These are phyloP conservation scores for Cucumis melo DNA, from an alignment of 306 rosid species.

Conservation along the genomic window DNA sequence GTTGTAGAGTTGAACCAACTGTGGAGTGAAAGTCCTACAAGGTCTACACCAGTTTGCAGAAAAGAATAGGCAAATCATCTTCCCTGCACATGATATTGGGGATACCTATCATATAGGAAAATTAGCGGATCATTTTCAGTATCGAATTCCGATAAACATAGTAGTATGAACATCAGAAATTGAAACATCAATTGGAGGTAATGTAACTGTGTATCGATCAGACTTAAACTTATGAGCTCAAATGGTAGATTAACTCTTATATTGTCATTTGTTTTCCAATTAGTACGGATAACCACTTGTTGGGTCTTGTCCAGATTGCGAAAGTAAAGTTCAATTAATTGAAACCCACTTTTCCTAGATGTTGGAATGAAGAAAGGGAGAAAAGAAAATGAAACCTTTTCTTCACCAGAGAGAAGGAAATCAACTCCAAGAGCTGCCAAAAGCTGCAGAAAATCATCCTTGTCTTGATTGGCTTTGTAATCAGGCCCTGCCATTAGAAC, in stretches of 20 bases:
- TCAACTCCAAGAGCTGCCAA: conserved; percentile 62
- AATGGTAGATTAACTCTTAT: not conserved
- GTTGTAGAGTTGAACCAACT: conserved; percentile 44
- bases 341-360: not conserved
- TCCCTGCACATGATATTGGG: conserved; percentile 49
- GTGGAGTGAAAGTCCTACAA: conserved; percentile 66
- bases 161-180: not conserved
- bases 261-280: not conserved
- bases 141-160: not conserved
- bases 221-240: not conserved
- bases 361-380: not conserved
- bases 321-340: not conserved
- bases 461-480: conserved; percentile 20
- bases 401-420: conserved; percentile 55
- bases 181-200: not conserved
- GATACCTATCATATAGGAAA: conserved; percentile 41
- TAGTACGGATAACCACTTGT: not conserved
- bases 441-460: conserved; percentile 26
- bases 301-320: not conserved
- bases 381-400: conserved; percentile 34
- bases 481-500: conserved; percentile 42
- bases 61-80: conserved; percentile 60
- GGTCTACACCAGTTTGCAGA: conserved; percentile 95
- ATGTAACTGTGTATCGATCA: not conserved
- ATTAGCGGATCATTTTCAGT: not conserved